Conservation (phyloP, 805 yeast genomes). For the Kazachstania kunashirensis region DNA sequence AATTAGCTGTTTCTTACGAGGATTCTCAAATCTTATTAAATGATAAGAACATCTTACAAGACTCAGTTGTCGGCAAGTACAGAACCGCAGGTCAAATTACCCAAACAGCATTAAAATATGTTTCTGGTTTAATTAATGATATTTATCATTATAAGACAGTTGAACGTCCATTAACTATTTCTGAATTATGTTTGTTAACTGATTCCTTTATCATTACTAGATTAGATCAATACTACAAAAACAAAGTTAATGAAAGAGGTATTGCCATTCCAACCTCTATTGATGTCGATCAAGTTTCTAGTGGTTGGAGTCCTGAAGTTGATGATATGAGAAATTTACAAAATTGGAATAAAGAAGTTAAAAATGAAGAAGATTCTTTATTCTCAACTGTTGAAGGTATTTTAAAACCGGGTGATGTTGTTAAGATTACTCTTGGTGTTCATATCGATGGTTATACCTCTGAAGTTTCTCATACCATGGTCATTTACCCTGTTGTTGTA, state of each 20-base stretch:
- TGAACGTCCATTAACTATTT: constrained; percentile 39
- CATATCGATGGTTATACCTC: constrained; percentile 95
- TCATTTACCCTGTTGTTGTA: constrained; percentile 59
- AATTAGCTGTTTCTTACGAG: constrained; percentile 63
- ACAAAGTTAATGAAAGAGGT: constrained; percentile 73
- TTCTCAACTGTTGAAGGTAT: constrained; percentile 19
- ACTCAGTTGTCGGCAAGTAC: constrained; percentile 63
- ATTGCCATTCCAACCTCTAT: constrained; percentile 86
- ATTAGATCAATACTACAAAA: constrained; percentile 49
- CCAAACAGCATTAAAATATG: constrained; percentile 68
- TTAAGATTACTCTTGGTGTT: constrained; percentile 76
- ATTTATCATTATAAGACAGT: constrained; percentile 46
- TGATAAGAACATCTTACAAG: constrained; percentile 59
- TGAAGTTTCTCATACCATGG: constrained; percentile 75
- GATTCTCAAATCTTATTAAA: constrained; percentile 65
- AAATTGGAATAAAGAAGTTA: constrained; percentile 19
- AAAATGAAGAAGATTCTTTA: constrained; percentile 12
- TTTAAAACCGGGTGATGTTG: constrained; percentile 65
- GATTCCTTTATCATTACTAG: constrained; percentile 64
- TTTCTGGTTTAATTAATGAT: constrained; percentile 57
- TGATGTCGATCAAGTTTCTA: constrained; percentile 68
- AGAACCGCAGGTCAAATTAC: constrained; percentile 82
- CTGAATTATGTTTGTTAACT: constrained; percentile 73
- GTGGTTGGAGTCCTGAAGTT: constrained; percentile 80
- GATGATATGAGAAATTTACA: constrained; percentile 42